Base-by-base conservation (phyloP, 371 early-diverging fungal species). In the Mortierella sp. region DNA sequence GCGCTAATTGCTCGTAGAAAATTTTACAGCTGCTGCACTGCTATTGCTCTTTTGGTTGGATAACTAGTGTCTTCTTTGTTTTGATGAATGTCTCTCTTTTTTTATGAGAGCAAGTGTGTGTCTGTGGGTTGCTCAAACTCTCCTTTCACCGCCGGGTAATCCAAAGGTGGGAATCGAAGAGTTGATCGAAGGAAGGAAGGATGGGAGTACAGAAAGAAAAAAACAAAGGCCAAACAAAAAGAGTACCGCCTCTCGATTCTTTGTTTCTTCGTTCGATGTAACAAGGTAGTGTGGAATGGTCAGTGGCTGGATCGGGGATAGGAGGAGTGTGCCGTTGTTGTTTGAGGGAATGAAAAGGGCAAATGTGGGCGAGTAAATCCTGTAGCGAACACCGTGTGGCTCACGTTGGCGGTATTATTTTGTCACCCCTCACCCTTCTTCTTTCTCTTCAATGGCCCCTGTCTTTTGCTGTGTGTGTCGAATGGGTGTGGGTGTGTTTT, bases 51-150 rank as follows among this genome's bases (percentile, higher is more conserved):
- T 3, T 72, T 57, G 58, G 42, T 38, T 38, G 42, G 42, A 38
- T 38, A 38, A 38, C 42, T 38, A 38, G 42, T 38, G 42, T 38
- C 42, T 38, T 38, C 48, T 14, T 60, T 31, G 63, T 2, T 60
- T 50, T 50, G 50, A 50, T 50, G 63, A 60, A n/a, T 73, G 48
- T 54, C 55, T 73, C 48, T 73, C 48, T 73, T 28, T 73, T 47
- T 24, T n/a, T 19, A 26, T 72, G 26, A 28, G 72, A 47, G 44
- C 48, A 2, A 16, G 0, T 28, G 42, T 70, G 47, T 72, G 71
- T 71, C 24, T 45, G 72, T 47, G 72, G n/a, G 72, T 72, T 38
- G 42, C 42, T 72, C 11, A 24, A 68, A 38, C 68, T 21, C 21
- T 42, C 38, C 38, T 16, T 58, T 9, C 1, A 24, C 68, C 21